Percentiles rank a stretch among this genome's conserved stretches.
Conservation (phyloP, 768 basidiomycete species). For the Hygrophorus pudorinus region DNA sequence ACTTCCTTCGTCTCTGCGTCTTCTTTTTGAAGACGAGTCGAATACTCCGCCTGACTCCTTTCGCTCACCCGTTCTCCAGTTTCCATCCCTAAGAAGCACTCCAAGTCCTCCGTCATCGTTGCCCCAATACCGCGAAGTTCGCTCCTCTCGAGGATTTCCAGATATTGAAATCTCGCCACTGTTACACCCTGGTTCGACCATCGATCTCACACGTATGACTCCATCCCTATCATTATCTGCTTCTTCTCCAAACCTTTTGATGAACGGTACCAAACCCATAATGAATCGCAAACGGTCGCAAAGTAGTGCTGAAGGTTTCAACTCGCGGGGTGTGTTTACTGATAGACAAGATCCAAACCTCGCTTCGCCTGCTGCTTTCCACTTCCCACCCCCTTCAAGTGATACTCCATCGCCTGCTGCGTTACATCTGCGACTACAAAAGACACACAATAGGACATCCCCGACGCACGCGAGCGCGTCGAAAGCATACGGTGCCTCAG, state of each 20-base stretch:
- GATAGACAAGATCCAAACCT: slow-evolving; percentile 11
- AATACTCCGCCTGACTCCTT: slow-evolving; percentile 27
- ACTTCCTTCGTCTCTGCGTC: slow-evolving; percentile 69
- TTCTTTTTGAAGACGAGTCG: slow-evolving; percentile 63
- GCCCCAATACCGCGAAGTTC: slow-evolving; percentile 12
- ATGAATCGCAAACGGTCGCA: slow-evolving; percentile 33
- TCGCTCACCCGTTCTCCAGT: slow-evolving; percentile 28
- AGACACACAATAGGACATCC: slow-evolving; percentile 17
- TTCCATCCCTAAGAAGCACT: slow-evolving; percentile 16
- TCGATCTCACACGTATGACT: slow-evolving; percentile 11
- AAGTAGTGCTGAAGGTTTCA: slow-evolving; percentile 26
- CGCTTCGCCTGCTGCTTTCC: slow-evolving; percentile 30
- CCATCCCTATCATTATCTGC: slow-evolving; percentile 11
- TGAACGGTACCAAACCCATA: slow-evolving; percentile 17
- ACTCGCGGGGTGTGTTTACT: slow-evolving; percentile 3
- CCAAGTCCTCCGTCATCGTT: slow-evolving; percentile 14
- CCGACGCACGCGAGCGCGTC: slow-evolving; percentile 23
- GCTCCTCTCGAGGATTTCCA: slow-evolving; percentile 19
- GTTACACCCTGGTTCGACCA: slow-evolving; percentile 3
- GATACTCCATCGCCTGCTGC: slow-evolving; percentile 11
- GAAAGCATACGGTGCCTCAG: slow-evolving; percentile 10
- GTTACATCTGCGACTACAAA: slow-evolving; percentile 13
- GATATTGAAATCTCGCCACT: slow-evolving; percentile 29
- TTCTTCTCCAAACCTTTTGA: slow-evolving; percentile 12
- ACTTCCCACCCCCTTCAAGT: slow-evolving; percentile 27